Evolutionary conservation across 768 basidiomycete species (phyloP).

Genomic region (Strobilomyces echinocephalus): DNA sequence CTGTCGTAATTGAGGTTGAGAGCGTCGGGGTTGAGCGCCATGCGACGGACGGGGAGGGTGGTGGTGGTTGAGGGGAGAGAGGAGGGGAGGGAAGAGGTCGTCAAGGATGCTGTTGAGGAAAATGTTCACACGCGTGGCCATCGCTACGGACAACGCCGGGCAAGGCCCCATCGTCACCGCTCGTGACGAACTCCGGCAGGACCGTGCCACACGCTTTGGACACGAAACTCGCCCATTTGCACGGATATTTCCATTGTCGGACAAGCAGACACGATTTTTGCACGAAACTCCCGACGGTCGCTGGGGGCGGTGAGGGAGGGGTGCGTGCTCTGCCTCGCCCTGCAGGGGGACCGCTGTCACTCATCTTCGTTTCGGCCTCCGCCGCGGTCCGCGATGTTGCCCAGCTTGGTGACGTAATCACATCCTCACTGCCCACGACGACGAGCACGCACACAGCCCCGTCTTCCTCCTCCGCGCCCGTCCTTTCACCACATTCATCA

Average conservation of each 20-base stretch:
- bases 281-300: slow-evolving; percentile 7
- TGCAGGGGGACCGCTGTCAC: slow-evolving; percentile 7
- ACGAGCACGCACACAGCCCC: slow-evolving; percentile 13
- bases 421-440: slow-evolving; percentile 19
- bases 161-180: slow-evolving; percentile 42
- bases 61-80: slow-evolving; percentile 35
- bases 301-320: background rate
- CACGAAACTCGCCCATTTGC: slow-evolving; percentile 22
- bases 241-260: slow-evolving; percentile 7
- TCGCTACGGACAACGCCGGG: slow-evolving; percentile 40
- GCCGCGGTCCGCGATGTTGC: slow-evolving; percentile 11
- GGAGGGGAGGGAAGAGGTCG: slow-evolving; percentile 36
- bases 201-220: slow-evolving; percentile 30
- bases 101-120: slow-evolving; percentile 40
- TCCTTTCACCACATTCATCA: slow-evolving; percentile 9
- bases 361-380: slow-evolving; percentile 12
- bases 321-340: slow-evolving; percentile 1
- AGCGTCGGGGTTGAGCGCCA: slow-evolving; percentile 37
- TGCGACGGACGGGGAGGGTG: slow-evolving; percentile 23
- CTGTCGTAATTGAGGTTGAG: slow-evolving; percentile 52
- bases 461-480: background rate
- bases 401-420: slow-evolving; percentile 19
- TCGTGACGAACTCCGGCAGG: slow-evolving; percentile 38
- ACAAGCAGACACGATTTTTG: background rate
- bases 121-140: slow-evolving; percentile 39